phyloP scores from a whole-genome alignment of 805 yeast genomes.

The Cyberlindnera euphorbiae region DNA sequence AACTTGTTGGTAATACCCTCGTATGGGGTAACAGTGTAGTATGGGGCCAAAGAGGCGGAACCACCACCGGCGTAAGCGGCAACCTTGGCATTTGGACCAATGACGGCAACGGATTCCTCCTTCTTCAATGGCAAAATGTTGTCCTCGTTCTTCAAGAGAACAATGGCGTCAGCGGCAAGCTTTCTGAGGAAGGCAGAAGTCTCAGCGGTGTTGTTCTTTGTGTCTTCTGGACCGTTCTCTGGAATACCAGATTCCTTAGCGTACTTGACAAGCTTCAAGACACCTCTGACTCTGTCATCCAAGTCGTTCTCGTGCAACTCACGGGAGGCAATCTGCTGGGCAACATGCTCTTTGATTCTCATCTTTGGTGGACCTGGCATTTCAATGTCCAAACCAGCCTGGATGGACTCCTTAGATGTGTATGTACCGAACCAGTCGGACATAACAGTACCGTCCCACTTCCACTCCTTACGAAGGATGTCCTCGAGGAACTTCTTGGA shows the following conservation, averaged over 20 bases:
- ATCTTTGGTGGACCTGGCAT: slow-evolving; percentile 63
- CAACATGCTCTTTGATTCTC: slow-evolving; percentile 32
- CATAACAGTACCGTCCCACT: slow-evolving; percentile 51
- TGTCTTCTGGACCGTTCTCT: slow-evolving; percentile 21
- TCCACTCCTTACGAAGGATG: slow-evolving; percentile 52
- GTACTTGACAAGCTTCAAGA: slow-evolving; percentile 45
- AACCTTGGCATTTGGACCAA: slow-evolving; percentile 54
- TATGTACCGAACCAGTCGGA: slow-evolving; percentile 64
- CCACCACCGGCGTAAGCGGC: slow-evolving; percentile 59
- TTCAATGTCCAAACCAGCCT: slow-evolving; percentile 58
- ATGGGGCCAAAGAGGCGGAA: slow-evolving; percentile 47
- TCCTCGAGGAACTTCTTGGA: slow-evolving; percentile 38
- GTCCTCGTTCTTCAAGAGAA: slow-evolving; percentile 51
- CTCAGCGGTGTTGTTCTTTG: slow-evolving; percentile 42
- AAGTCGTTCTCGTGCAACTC: slow-evolving; percentile 36
- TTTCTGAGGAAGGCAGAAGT: slow-evolving; percentile 39
- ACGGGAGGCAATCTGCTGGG: slow-evolving; percentile 38
- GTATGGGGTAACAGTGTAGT: slow-evolving; percentile 45
- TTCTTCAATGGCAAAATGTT: slow-evolving; percentile 43
- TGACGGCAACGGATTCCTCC: slow-evolving; percentile 41
- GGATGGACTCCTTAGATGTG: slow-evolving; percentile 40
- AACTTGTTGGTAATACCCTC: slow-evolving; percentile 38
- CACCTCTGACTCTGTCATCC: slow-evolving; percentile 45
- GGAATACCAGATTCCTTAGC: slow-evolving; percentile 35
- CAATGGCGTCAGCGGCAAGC: slow-evolving; percentile 47